Base-by-base conservation (phyloP, 1,139 yeast genomes). In the Debaryomyces fabryi region DNA sequence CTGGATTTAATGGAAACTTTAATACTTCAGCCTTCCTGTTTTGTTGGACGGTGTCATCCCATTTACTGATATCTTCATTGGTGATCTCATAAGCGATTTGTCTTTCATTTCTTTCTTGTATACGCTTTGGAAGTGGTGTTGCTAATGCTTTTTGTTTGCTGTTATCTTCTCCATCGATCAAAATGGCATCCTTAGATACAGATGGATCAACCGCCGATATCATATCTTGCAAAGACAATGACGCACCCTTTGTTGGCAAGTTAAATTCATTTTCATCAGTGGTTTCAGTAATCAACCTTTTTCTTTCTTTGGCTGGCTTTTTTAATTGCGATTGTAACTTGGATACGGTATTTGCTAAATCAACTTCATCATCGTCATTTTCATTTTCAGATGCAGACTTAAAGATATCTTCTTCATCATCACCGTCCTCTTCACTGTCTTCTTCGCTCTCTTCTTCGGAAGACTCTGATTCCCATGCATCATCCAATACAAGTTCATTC, bases 71-170 rank as follows among this genome's bases (percentile, higher is more conserved):
- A 60, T 93, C 96, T 45, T 86, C 87, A 56, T 86, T 90, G 45
- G 97, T 84, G 29, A 93, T 80, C 48, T 88, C 96, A 63, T 88
- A 92, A 0, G 99, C 99, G 1, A 95, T 98, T 52, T 78, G 79
- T 62, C 99, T 82, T 58, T 92, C 97, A 56, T 88, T 82, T 60
- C 96, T 82, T 57, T 88, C 82, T 67, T 91, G 96, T 48, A 93
- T 85, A 57, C 96, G 80, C 58, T 82, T 82, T 1, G 98, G 96
- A 47, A 91, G 74, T 2, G 99, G 98, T 10, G 91, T 85, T 0
- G 86, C 79, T 47, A 91, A 72, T 1, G 95, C 75, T 51, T 75
- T 72, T 12, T 74, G 60, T 39, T 61, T 63, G 1, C 54, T 46
- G 34, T 60, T 61, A 29, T 65, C 71, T 2, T 64, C 65, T 5